A percentile compares a stretch with the other conserved stretches of the same genome.
Evolutionary conservation across 305 asterid species (phyloP).

Genomic region (Ilex paraguariensis): DNA sequence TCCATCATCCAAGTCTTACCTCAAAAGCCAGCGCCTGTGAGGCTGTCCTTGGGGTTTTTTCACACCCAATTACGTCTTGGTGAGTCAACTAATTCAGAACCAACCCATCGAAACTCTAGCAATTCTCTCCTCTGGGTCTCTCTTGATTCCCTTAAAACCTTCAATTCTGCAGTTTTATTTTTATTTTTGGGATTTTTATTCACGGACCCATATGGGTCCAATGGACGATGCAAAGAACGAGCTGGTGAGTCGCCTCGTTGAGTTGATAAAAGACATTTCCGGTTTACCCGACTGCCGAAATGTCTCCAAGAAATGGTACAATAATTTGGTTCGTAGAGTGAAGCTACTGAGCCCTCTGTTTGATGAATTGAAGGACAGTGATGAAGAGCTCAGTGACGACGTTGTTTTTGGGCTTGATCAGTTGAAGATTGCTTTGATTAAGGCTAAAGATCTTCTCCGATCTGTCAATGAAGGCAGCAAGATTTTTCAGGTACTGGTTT

Average conservation of each 20-base stretch:
- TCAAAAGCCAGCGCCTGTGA: neutral
- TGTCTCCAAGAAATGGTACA: conserved; percentile 61
- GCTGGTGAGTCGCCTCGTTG: conserved; percentile 56
- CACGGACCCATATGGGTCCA: conserved; percentile 23
- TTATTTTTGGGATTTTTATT: neutral
- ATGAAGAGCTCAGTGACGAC: conserved; percentile 46
- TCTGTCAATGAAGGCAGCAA: conserved; percentile 78
- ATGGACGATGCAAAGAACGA: conserved; percentile 32
- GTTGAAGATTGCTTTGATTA: conserved; percentile 48
- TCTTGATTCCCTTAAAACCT: conserved; percentile 7
- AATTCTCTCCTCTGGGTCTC: conserved; percentile 4
- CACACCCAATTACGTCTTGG: too few species aligned
- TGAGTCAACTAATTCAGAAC: too few species aligned
- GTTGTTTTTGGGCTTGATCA: conserved; percentile 52
- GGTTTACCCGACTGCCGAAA: conserved; percentile 74
- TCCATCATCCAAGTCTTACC: conserved; percentile 4
- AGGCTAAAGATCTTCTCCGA: conserved; percentile 64
- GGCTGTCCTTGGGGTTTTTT: neutral
- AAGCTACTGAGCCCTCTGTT: conserved; percentile 84
- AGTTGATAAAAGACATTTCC: conserved; percentile 41
- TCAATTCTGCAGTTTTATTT: neutral
- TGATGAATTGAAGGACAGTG: conserved; percentile 73
- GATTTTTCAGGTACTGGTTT: conserved; percentile 61
- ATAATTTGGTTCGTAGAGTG: conserved; percentile 72
- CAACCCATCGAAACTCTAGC: too few species aligned